Evolutionary conservation across 495 filamentous ascomycete species (phyloP).

Genomic region (Cairneyella variabilis): DNA sequence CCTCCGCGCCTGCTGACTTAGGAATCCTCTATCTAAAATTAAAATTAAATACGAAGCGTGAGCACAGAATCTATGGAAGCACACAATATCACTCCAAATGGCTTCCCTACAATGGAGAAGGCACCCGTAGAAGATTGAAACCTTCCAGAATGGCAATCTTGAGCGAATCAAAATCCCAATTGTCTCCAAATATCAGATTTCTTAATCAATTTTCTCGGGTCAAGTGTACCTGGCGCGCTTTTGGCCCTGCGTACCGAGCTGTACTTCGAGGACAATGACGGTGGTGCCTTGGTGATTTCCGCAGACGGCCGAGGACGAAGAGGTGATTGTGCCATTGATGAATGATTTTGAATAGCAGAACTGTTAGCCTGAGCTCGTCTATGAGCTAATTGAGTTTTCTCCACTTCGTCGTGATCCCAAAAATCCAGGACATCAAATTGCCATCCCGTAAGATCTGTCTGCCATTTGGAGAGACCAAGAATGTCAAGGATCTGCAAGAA

Average conservation of each 20-base stretch:
- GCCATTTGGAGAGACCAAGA: background rate
- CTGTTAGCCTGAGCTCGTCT: background rate
- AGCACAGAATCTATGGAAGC: too few relatives aligned
- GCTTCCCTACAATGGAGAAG: background rate
- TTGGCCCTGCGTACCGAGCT: background rate
- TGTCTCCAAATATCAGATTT: too few relatives aligned
- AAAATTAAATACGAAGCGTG: too few relatives aligned
- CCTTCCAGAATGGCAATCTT: background rate
- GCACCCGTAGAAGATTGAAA: background rate
- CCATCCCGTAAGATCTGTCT: background rate
- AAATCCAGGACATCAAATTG: background rate
- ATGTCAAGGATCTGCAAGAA: background rate
- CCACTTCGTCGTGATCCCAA: conserved; percentile 3
- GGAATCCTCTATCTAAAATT: too few relatives aligned
- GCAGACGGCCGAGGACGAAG: too few relatives aligned
- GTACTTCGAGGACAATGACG: background rate
- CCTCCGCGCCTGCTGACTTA: too few relatives aligned
- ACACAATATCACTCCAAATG: too few relatives aligned
- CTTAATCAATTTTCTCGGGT: background rate
- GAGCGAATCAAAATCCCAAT: background rate
- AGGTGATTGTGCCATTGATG: too few relatives aligned
- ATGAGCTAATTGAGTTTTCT: background rate
- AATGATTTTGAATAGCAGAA: too few relatives aligned
- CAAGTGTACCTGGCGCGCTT: background rate
- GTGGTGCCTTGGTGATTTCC: too few relatives aligned